Conservation (phyloP, 345 rosid genomes). For the Brassica nigra region DNA sequence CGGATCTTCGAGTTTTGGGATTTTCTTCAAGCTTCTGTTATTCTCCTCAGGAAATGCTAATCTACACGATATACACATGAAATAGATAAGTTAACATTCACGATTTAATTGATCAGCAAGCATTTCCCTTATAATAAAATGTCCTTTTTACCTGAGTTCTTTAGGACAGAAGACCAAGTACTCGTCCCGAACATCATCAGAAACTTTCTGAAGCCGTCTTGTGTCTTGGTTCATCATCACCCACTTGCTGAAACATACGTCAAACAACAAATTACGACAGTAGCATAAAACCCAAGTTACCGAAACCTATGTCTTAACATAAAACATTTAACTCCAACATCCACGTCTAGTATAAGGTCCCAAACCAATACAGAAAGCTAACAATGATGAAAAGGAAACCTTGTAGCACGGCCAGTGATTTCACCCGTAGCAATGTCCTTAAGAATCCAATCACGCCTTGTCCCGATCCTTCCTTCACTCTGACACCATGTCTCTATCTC, state of each 20-base stretch:
- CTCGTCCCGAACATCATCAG: conserved; percentile 88
- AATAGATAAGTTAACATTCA: neutral
- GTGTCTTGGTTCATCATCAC: conserved; percentile 99
- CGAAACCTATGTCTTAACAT: neutral
- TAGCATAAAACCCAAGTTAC: conserved; percentile 1
- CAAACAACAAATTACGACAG: conserved; percentile 13
- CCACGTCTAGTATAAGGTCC: neutral
- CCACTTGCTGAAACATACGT: conserved; percentile 78
- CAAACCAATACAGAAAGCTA: neutral
- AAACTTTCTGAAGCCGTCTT: conserved; percentile 91
- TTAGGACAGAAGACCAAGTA: conserved; percentile 71
- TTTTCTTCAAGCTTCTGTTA: conserved; percentile 75
- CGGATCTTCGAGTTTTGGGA: conserved; percentile 77
- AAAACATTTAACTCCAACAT: conserved; percentile 4
- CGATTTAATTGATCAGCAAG: neutral
- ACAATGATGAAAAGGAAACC: conserved; percentile 44
- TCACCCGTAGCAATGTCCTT: conserved; percentile 73
- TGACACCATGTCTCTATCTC: conserved; percentile 99
- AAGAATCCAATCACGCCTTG: conserved; percentile 93
- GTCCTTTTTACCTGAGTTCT: conserved; percentile 61
- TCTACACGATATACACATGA: conserved; percentile 41
- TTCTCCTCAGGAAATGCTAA: conserved; percentile 85
- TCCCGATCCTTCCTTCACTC: conserved; percentile 90
- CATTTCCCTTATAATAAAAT: neutral
- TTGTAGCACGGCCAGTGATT: conserved; percentile 95